A percentile compares a stretch with the other conserved stretches of the same genome.
phyloP scores from a whole-genome alignment of 257 asterid species.

The Forsythia suspensa region DNA sequence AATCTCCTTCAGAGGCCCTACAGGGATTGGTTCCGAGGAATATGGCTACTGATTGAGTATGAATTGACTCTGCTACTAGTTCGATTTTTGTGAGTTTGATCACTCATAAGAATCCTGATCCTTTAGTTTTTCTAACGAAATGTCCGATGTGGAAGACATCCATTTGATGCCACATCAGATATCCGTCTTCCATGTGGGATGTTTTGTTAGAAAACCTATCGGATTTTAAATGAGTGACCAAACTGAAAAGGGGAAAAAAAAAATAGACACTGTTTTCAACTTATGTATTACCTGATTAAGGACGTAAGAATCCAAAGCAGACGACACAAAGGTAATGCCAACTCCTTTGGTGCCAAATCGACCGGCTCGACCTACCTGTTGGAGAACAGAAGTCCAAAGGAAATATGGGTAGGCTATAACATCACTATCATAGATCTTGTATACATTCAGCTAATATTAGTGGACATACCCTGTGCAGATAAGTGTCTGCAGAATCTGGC shows the following conservation, averaged over 20 bases:
- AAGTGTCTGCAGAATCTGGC: slow-evolving; percentile 90
- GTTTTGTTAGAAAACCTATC: not conserved
- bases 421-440: not conserved
- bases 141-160: not conserved
- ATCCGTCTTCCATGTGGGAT: not conserved
- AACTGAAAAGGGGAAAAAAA: not conserved
- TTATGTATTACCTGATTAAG: slow-evolving; percentile 57
- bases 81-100: not conserved
- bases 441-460: not conserved
- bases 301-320: slow-evolving; percentile 76
- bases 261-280: not conserved
- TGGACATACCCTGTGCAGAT: slow-evolving; percentile 64
- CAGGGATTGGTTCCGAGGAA: not conserved
- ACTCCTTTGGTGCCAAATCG: slow-evolving; percentile 90
- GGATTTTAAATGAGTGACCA: not conserved
- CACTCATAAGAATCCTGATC: not conserved
- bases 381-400: slow-evolving; percentile 3
- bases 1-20: not conserved
- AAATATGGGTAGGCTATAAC: not conserved
- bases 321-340: slow-evolving; percentile 81
- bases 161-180: not conserved
- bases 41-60: not conserved
- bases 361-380: slow-evolving; percentile 83
- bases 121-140: not conserved
- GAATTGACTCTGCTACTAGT: no score